Conservation (phyloP, 768 basidiomycete genomes). For the Podaxis mareebaensis region DNA sequence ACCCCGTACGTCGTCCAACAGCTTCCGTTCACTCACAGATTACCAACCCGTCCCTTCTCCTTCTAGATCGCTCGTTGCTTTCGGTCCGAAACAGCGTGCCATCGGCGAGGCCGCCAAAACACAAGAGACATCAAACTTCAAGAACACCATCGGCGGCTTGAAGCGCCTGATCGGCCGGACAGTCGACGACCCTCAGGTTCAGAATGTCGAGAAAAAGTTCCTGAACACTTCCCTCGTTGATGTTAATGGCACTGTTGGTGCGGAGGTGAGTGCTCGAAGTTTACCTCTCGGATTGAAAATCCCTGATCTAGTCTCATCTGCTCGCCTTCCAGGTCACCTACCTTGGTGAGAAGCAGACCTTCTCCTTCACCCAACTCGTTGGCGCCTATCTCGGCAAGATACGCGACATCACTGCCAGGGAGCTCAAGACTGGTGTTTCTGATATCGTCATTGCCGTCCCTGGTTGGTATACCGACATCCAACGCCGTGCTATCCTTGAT, state of each 20-base stretch:
- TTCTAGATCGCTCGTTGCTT: slow-evolving; percentile 87
- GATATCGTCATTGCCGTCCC: slow-evolving; percentile 97
- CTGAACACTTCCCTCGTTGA: slow-evolving; percentile 87
- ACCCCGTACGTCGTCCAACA: slow-evolving; percentile 73
- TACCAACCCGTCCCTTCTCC: slow-evolving; percentile 39
- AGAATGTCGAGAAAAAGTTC: slow-evolving; percentile 86
- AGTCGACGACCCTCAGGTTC: slow-evolving; percentile 76
- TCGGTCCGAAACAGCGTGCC: slow-evolving; percentile 86
- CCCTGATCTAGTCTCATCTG: slow-evolving; percentile 8
- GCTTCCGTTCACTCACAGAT: slow-evolving; percentile 43
- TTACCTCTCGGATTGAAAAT: background rate
- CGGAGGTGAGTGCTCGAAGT: slow-evolving; percentile 60
- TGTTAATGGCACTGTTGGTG: slow-evolving; percentile 78
- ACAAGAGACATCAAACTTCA: slow-evolving; percentile 97
- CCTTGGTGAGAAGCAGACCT: slow-evolving; percentile 75
- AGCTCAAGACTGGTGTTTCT: slow-evolving; percentile 84
- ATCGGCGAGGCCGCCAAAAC: slow-evolving; percentile 97
- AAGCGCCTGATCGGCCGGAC: slow-evolving; percentile 90
- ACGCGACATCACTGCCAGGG: slow-evolving; percentile 79
- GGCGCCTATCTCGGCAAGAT: slow-evolving; percentile 90
- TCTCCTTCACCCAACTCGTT: slow-evolving; percentile 90
- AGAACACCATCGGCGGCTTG: slow-evolving; percentile 92
- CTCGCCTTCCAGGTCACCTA: slow-evolving; percentile 70
- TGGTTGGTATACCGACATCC: slow-evolving; percentile 94
- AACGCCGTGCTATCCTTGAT: slow-evolving; percentile 87